phyloP scores from a whole-genome alignment of 2,329 filamentous ascomycete genomes.

The Thermoascus crustaceus region DNA sequence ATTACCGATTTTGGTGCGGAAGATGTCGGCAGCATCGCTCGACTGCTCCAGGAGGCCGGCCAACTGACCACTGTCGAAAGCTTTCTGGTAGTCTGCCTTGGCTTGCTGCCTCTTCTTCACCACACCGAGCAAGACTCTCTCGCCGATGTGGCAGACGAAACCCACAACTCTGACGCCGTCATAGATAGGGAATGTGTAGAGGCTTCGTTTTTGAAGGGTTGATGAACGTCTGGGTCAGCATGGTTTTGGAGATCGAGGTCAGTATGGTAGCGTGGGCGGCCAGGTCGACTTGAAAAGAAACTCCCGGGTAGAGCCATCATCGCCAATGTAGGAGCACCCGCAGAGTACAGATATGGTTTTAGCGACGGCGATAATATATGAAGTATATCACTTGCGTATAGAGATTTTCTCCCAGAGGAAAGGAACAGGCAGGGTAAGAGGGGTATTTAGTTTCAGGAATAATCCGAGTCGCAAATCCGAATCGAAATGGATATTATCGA shows the following conservation, averaged over 20 bases:
- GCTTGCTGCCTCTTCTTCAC: constrained; percentile 61
- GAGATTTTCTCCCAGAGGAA: too few species aligned
- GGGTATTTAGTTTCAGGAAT: too few species aligned
- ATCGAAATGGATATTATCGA: too few species aligned
- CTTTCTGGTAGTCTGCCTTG: constrained; percentile 50
- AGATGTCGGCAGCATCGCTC: constrained; percentile 54
- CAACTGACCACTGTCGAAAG: constrained; percentile 50
- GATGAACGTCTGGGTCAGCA: constrained; percentile 51
- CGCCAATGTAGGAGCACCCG: constrained; percentile 6
- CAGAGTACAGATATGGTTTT: constrained; percentile 1
- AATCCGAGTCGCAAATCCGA: too few species aligned
- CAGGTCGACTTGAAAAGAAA: constrained; percentile 55
- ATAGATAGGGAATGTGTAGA: constrained; percentile 64
- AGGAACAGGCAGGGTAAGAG: too few species aligned
- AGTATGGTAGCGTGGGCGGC: constrained; percentile 55
- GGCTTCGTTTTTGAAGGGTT: constrained; percentile 42
- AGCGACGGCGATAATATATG: too few species aligned
- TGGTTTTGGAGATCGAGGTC: constrained; percentile 45
- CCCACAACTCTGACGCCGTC: constrained; percentile 62
- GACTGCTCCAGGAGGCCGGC: constrained; percentile 60
- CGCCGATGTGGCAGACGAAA: constrained; percentile 57
- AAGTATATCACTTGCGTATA: too few species aligned
- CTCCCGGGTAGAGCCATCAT: constrained; percentile 12
- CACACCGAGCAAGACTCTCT: constrained; percentile 48
- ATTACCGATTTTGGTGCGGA: constrained; percentile 60